A percentile compares a stretch with the other conserved stretches of the same genome.
Evolutionary conservation across 129 eudicot genomes (phyloP).

Genomic region (Sambucus nigra): DNA sequence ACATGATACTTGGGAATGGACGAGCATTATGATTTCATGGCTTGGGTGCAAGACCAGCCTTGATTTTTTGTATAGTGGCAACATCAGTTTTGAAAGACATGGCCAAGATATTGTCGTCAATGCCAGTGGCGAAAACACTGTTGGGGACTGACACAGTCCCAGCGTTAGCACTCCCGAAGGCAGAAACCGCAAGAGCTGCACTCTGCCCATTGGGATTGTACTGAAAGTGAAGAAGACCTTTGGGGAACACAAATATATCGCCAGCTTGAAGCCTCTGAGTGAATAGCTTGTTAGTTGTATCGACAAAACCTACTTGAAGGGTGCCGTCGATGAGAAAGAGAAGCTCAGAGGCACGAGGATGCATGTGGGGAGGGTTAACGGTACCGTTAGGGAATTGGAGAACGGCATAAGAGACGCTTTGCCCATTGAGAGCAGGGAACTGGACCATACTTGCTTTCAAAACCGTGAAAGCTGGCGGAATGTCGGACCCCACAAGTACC

Average conservation of each 20-base stretch:
- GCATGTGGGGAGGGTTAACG: constrained; percentile 21
- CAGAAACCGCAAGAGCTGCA: constrained; percentile 23
- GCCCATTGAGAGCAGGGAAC: constrained; percentile 26
- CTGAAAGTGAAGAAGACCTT: constrained; percentile 26
- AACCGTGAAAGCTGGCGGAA: constrained; percentile 7
- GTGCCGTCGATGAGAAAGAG: constrained; percentile 8
- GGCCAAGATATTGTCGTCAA: constrained; percentile 18
- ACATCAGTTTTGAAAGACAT: constrained; percentile 30
- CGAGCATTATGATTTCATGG: no score
- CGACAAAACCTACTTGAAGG: constrained; percentile 21
- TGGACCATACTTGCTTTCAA: constrained; percentile 3
- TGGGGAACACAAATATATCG: constrained; percentile 24
- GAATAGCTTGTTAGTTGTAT: constrained; percentile 19
- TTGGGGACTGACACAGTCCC: constrained; percentile 26
- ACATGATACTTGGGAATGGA: no score
- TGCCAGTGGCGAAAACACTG: constrained; percentile 10
- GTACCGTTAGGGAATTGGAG: constrained; percentile 12
- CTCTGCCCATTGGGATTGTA: constrained; percentile 14
- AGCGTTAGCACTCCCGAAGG: constrained; percentile 24
- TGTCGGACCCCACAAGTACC: background rate
- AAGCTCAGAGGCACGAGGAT: constrained; percentile 22
- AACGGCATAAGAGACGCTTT: constrained; percentile 19
- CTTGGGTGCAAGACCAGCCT: constrained; percentile 15
- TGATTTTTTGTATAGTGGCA: constrained; percentile 22
- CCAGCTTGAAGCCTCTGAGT: constrained; percentile 20